These are phyloP conservation scores for Cladophialophora exuberans DNA, from an alignment of 2,329 filamentous ascomycete genomes.

Conservation along the genomic window DNA sequence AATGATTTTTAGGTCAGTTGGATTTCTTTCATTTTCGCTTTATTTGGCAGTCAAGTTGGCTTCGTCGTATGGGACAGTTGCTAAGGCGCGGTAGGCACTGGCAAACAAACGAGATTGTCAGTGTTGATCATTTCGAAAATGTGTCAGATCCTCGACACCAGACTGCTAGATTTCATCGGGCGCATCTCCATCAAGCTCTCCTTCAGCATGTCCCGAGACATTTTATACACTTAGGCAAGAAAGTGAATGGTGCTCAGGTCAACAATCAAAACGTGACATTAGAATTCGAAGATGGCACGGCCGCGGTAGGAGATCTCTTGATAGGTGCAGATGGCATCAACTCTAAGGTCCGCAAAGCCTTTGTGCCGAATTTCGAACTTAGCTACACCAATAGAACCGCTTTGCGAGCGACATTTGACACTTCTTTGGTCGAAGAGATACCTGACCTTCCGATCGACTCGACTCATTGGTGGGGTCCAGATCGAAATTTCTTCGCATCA, in stretches of 20 bases:
- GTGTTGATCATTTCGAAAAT: conserved; percentile 47
- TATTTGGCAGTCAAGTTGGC: too few relatives aligned
- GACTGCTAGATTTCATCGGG: conserved; percentile 53
- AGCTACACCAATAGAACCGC: conserved; percentile 51
- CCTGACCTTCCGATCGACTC: conserved; percentile 47
- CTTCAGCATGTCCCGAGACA: conserved; percentile 49
- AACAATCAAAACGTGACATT: conserved; percentile 41
- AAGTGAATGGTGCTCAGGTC: conserved; percentile 42
- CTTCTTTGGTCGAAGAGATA: conserved; percentile 46
- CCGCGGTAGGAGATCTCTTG: conserved; percentile 50
- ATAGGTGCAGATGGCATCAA: conserved; percentile 60
- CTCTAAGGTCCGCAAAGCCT: conserved; percentile 45
- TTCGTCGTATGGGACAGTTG: too few relatives aligned
- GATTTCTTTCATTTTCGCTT: too few relatives aligned
- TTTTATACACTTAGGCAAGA: conserved; percentile 50
- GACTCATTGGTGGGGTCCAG: conserved; percentile 50
- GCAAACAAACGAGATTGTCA: conserved; percentile 37
- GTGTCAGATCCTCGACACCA: conserved; percentile 43
- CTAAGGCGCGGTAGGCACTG: conserved; percentile 53
- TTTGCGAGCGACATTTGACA: conserved; percentile 51
- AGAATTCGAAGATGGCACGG: conserved; percentile 54
- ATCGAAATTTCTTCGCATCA: conserved; percentile 51
- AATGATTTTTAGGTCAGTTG: too few relatives aligned
- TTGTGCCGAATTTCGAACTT: conserved; percentile 47
- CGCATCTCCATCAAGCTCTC: conserved; percentile 55